These are phyloP conservation scores for Naganishia randhawae DNA, from an alignment of 768 basidiomycete species.

Conservation along the genomic window DNA sequence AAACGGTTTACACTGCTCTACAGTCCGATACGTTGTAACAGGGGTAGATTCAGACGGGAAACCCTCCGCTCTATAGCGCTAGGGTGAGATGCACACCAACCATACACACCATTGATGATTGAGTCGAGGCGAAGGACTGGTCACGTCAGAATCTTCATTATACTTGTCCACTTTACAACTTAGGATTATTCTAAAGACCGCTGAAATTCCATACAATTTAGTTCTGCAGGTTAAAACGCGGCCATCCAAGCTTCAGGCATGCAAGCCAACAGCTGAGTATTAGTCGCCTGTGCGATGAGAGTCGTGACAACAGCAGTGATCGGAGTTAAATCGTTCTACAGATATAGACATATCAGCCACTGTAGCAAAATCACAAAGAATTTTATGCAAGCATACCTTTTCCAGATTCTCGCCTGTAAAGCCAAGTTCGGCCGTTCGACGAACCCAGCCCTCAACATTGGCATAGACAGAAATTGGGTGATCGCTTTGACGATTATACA, in stretches of 20 bases:
- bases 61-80: too few species aligned
- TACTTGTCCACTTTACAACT: too few species aligned
- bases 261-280: slow-evolving; percentile 75
- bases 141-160: too few species aligned
- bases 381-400: slow-evolving; percentile 36
- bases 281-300: slow-evolving; percentile 78
- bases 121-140: too few species aligned
- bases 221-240: too few species aligned
- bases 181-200: too few species aligned
- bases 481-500: slow-evolving; percentile 45
- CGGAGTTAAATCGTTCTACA: slow-evolving; percentile 48
- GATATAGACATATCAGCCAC: background rate
- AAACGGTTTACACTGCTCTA: too few species aligned
- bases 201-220: too few species aligned
- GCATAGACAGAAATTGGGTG: slow-evolving; percentile 42
- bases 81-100: too few species aligned
- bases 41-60: too few species aligned
- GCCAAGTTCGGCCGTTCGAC: slow-evolving; percentile 42
- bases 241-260: slow-evolving; percentile 78
- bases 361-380: background rate
- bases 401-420: slow-evolving; percentile 45
- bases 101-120: too few species aligned
- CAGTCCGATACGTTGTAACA: too few species aligned
- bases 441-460: slow-evolving; percentile 47
- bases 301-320: slow-evolving; percentile 63